Base-by-base conservation (phyloP, 257 asterid species). In the Cordia subcordata region DNA sequence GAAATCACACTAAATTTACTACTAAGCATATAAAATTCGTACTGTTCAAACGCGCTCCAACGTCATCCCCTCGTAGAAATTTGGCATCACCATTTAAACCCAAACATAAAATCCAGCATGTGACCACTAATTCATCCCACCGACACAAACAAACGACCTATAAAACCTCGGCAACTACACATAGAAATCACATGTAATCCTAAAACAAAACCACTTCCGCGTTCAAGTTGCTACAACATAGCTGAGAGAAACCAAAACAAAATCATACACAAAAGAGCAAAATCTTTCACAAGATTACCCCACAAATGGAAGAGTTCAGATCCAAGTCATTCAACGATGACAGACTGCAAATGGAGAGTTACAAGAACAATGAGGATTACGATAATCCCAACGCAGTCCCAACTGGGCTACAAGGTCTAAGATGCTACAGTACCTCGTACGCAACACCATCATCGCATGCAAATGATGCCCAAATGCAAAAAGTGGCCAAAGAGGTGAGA, bases 361-460 rank as follows among this genome's bases (percentile, higher is more conserved):
- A 69, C 68, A 33, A 62, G 12, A 49, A 54, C 53, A 53, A 55
- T 50, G 73, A 61, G 9, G 59, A 0, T 13, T 47, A 68, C 57
- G 27, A 40, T 75, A 58, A 59, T 15, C 14, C 62, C 52, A 55
- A 50, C 55, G 52, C 86, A 49, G 73, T 69, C 68, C 81, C 79
- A 50, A 66, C 21, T 10, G 90, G 85, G 72, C 63, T 76, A 69
- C 86, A 84, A 72, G 88, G 86, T 75, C 81, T 88, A 56, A 69
- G 95, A 62, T 77, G 94, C 78, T 80, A 83, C 75, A 88, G 95
- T 77, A 75, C 84, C 44, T 80, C 94, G 0, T 67, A 82, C 61
- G 87, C 90, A 10, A 61, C 88, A 27, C 70, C 74, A 1, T 58
- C 84, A 8, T 21, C 74, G 21, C 61, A 61, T 38, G 75, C 64